Conservation (phyloP, 257 asterid genomes). For the Jacaranda mimosifolia region DNA sequence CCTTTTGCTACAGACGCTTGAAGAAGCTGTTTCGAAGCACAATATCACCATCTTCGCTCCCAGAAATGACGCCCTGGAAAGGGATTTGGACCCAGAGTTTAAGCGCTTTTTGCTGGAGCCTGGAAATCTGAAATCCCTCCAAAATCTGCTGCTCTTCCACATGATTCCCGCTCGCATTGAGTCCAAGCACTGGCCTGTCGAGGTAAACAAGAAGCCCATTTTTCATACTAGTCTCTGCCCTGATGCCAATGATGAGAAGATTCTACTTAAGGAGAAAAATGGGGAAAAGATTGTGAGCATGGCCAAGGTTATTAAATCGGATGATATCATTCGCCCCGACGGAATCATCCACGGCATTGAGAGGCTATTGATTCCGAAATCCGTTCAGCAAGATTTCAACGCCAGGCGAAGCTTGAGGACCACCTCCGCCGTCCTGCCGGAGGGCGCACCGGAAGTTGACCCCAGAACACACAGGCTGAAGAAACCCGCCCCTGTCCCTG, state of each 20-base stretch:
- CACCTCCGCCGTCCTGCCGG: constrained; percentile 80
- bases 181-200: constrained; percentile 52
- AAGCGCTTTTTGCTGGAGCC: constrained; percentile 87
- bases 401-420: constrained; percentile 68
- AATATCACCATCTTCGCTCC: constrained; percentile 97
- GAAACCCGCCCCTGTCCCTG: constrained; percentile 64
- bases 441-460: constrained; percentile 94
- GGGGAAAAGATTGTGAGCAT: constrained; percentile 56
- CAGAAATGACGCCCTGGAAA: constrained; percentile 75
- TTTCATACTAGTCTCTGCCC: constrained; percentile 60
- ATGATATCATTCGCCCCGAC: constrained; percentile 80
- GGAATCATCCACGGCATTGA: constrained; percentile 98
- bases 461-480: constrained; percentile 76
- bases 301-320: constrained; percentile 57
- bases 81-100: constrained; percentile 92
- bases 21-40: constrained; percentile 76
- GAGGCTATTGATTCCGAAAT: constrained; percentile 72
- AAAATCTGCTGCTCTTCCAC: constrained; percentile 76
- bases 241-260: constrained; percentile 56
- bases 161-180: constrained; percentile 85
- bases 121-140: constrained; percentile 77
- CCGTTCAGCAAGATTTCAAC: constrained; percentile 88
- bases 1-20: constrained; percentile 77
- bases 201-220: background rate
- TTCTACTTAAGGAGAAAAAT: constrained; percentile 38